These are phyloP conservation scores for Pharus latifolius DNA, from an alignment of 176 grass and related monocot species.

Conservation along the genomic window DNA sequence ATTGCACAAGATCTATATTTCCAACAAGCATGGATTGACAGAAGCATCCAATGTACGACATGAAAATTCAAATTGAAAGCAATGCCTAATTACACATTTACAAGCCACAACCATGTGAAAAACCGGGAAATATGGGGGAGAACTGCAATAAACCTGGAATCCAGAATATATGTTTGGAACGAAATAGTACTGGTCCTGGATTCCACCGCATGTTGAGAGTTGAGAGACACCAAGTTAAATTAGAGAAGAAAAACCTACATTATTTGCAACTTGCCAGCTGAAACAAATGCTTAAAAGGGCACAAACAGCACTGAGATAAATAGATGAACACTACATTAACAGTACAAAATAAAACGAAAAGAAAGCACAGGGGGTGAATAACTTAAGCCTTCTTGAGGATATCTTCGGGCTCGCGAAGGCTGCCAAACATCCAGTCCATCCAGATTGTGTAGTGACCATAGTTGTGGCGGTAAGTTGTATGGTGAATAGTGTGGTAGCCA, in stretches of 20 bases:
- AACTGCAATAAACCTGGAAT: background rate
- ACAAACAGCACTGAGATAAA: background rate
- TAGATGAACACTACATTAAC: slow-evolving; percentile 3
- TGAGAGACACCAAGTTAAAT: background rate
- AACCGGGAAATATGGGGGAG: background rate
- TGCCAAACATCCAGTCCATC: slow-evolving; percentile 98
- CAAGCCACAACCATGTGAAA: background rate
- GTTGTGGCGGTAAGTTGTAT: slow-evolving; percentile 93
- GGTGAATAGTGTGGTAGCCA: slow-evolving; percentile 94
- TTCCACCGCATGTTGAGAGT: background rate
- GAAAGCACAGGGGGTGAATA: background rate
- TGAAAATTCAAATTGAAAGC: too few species aligned
- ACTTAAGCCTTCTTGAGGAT: slow-evolving; percentile 51
- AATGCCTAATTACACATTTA: too few species aligned
- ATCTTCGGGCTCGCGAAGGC: slow-evolving; percentile 67
- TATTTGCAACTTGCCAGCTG: slow-evolving; percentile 7
- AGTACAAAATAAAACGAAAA: background rate
- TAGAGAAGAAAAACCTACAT: background rate
- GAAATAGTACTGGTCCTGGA: slow-evolving; percentile 26
- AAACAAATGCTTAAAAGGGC: background rate
- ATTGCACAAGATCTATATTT: too few species aligned
- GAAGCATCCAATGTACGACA: too few species aligned
- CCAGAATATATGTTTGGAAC: background rate
- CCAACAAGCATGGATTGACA: too few species aligned
- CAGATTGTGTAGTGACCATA: slow-evolving; percentile 95